Base-by-base conservation (phyloP, 225 moss, liverwort and hornwort species). In the Straminergon stramineum region DNA sequence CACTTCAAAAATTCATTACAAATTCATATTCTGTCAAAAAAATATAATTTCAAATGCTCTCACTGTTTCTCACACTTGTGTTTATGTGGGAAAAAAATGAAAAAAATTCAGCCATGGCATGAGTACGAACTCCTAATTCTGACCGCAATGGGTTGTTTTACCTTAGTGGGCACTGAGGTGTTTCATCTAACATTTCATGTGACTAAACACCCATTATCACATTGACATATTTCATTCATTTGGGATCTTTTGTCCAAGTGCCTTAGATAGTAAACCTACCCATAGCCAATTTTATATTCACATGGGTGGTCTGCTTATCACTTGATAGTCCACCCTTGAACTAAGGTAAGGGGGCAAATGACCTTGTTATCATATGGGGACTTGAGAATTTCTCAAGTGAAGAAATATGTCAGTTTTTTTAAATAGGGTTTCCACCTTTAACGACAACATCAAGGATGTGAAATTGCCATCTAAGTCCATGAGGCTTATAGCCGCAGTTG, bases 331-430 rank as follows among this genome's bases (percentile, higher is more conserved):
- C 26, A 26, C 2, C 15, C 27, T 48, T 48, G 9, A 73, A 26
- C 7, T 41, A 27, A 3, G 3, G 9, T 4, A 6, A 10, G 10
- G 11, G 8, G 26, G 9, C 26, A 41, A 73, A 71, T 71, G 41
- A 24, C 39, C 26, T 71, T 26, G 41, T 41, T 26, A 71, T 8
- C 16, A 73, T 27, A 15, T 43, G 16, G 16, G 23, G 1, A 30
- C 17, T 3, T 74, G 0, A 74, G 3, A 45, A 45, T 45, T 27
- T 74, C 0, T 45, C 0, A 0, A 1, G 3, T 3, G 6, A 45
- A 28, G 1, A 0, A 45, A 17, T 8, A 17, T 30, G 6, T 30
- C 3, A 26, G 1, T 26, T 41, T 1, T 26, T 26, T 41, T 48
- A 9, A 48, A 70, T 10, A 28, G 10, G 30, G 17, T 28, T 2